A percentile compares a stretch with the other conserved stretches of the same genome.
These are phyloP conservation scores for Aureobasidium sp. DNA, from an alignment of 2,329 filamentous ascomycete genomes.

Conservation along the genomic window DNA sequence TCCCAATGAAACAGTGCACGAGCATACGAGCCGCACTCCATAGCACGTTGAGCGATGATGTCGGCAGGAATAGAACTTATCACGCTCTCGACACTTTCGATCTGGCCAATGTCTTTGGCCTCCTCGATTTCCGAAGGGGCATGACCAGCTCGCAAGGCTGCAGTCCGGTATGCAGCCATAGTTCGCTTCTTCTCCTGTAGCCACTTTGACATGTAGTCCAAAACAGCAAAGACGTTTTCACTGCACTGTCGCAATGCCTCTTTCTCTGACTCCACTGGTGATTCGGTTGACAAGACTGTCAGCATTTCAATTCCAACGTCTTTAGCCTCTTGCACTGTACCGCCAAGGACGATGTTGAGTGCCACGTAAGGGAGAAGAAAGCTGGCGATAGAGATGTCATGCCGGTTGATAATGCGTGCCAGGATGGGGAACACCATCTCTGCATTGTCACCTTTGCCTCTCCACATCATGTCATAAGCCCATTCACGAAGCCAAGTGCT, in stretches of 20 bases:
- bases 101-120: conserved; percentile 45
- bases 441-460: conserved; percentile 65
- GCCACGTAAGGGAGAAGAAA: conserved; percentile 85
- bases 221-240: conserved; percentile 82
- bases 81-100: conserved; percentile 62
- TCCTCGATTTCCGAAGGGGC: conserved; percentile 42
- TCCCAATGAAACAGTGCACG: conserved; percentile 92
- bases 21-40: conserved; percentile 91
- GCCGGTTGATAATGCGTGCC: conserved; percentile 71
- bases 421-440: conserved; percentile 73
- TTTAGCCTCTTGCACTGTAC: conserved; percentile 54
- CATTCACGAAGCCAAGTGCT: conserved; percentile 74
- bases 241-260: conserved; percentile 79
- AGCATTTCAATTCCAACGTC: conserved; percentile 67
- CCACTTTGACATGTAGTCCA: conserved; percentile 91
- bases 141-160: conserved; percentile 37
- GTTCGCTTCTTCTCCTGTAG: conserved; percentile 64
- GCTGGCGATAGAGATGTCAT: conserved; percentile 76
- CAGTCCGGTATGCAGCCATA: conserved; percentile 31
- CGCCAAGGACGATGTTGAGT: conserved; percentile 72
- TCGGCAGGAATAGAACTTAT: conserved; percentile 62
- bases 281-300: conserved; percentile 59
- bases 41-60: conserved; percentile 69
- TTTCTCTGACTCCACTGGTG: conserved; percentile 47
- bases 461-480: conserved; percentile 72